phyloP scores from a whole-genome alignment of 2,329 filamentous ascomycete genomes.

The Fusarium sp. region DNA sequence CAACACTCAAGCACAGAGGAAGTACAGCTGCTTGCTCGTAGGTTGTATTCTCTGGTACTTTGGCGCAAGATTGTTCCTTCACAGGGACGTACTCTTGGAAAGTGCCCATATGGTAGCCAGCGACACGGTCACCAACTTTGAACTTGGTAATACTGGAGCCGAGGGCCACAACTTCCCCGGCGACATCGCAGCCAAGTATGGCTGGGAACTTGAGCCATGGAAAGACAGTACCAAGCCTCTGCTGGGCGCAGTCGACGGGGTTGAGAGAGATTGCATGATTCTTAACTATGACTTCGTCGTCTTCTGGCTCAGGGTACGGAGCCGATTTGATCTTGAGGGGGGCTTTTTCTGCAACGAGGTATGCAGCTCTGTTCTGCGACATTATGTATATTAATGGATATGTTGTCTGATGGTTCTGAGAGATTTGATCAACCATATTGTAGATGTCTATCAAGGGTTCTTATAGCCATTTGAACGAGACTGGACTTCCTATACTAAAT shows the following conservation, averaged over 20 bases:
- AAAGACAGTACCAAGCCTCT: constrained; percentile 14
- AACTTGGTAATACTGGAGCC: background rate
- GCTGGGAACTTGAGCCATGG: constrained; percentile 27
- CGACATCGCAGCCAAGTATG: constrained; percentile 20
- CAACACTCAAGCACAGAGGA: constrained; percentile 16
- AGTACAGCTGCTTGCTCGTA: constrained; percentile 6
- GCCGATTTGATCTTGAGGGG: constrained; percentile 4
- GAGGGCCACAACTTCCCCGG: constrained; percentile 5
- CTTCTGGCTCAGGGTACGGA: background rate
- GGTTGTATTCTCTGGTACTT: background rate
- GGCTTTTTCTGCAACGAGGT: constrained; percentile 1
- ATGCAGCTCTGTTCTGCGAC: constrained; percentile 17
- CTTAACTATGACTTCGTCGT: constrained; percentile 14
- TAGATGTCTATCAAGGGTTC: background rate
- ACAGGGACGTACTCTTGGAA: constrained; percentile 22
- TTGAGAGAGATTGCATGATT: constrained; percentile 18
- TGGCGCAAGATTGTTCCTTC: constrained; percentile 1
- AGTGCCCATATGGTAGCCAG: background rate
- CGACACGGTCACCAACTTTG: constrained; percentile 10
- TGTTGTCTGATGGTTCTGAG: background rate
- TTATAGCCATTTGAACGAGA: background rate
- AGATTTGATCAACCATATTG: accelerated
- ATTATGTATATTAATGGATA: background rate
- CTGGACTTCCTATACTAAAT: background rate
- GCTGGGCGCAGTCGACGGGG: constrained; percentile 17